Evolutionary conservation across 2,329 filamentous ascomycete genomes (phyloP).

Genomic region (Exserohilum turcica): DNA sequence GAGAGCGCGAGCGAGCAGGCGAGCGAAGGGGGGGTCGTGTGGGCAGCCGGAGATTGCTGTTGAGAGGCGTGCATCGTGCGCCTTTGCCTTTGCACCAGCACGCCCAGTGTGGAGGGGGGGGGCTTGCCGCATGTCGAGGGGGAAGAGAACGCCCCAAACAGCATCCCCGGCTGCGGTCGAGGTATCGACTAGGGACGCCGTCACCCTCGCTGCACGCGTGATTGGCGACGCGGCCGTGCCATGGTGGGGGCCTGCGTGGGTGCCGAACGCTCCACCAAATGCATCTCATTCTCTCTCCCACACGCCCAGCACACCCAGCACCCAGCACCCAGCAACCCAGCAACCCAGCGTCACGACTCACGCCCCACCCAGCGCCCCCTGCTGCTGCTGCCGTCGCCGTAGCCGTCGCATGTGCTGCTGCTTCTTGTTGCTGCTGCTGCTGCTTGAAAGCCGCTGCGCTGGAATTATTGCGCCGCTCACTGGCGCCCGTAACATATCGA

Average conservation of each 20-base stretch:
- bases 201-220: constrained; percentile 11
- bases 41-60: constrained; percentile 10
- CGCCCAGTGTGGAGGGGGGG: constrained; percentile 19
- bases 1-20: too few relatives aligned
- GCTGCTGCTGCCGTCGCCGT: constrained; percentile 32
- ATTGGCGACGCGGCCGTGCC: constrained; percentile 16
- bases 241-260: constrained; percentile 29
- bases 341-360: constrained; percentile 20
- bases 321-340: too few relatives aligned
- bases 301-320: too few relatives aligned
- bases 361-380: constrained; percentile 30
- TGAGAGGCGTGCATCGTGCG: too few relatives aligned
- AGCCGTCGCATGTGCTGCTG: too few relatives aligned
- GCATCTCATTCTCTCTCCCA: constrained; percentile 19
- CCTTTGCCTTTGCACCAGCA: constrained; percentile 17
- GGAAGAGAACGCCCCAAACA: constrained; percentile 8
- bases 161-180: constrained; percentile 18
- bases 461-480: constrained; percentile 33
- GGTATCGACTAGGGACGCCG: constrained; percentile 17
- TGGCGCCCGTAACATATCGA: constrained; percentile 16
- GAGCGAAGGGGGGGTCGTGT: constrained; percentile 17
- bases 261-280: constrained; percentile 20
- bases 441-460: constrained; percentile 23
- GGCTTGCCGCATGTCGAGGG: constrained; percentile 7
- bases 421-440: too few relatives aligned